Percentiles rank a stretch among this genome's conserved stretches.
Evolutionary conservation across 768 basidiomycete genomes (phyloP).

Genomic region (Clitopilus hobsonii): DNA sequence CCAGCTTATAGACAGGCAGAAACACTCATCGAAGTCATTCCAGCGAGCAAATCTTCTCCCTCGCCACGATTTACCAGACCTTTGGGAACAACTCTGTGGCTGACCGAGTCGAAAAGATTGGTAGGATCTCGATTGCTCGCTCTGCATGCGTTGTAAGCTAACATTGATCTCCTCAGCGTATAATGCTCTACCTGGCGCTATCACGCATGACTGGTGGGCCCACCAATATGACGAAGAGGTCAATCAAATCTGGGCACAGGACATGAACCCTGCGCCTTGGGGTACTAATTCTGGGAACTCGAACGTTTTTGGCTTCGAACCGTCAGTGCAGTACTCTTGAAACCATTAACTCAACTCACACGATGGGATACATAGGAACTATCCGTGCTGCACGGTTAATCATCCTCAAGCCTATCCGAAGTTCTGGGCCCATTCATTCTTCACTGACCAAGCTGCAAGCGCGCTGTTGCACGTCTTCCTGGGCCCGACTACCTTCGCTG

Average conservation of each 20-base stretch:
- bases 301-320: conserved; percentile 39
- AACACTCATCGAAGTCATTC: background rate
- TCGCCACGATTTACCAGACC: conserved; percentile 35
- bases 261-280: conserved; percentile 32
- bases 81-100: conserved; percentile 38
- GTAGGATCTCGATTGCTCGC: no score
- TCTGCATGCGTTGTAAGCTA: background rate
- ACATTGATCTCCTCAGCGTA: conserved; percentile 21
- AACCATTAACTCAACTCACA: background rate
- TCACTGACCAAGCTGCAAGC: conserved; percentile 21
- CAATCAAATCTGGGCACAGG: conserved; percentile 38
- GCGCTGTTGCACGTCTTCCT: conserved; percentile 32
- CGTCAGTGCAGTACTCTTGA: no score
- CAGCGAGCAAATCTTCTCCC: conserved; percentile 39
- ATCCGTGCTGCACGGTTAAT: conserved; percentile 40
- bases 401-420: conserved; percentile 36
- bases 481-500: conserved; percentile 31
- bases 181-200: conserved; percentile 34
- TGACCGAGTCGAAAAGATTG: conserved; percentile 34
- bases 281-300: conserved; percentile 33
- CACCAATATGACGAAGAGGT: conserved; percentile 42
- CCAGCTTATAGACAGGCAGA: background rate
- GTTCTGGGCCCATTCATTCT: conserved; percentile 38
- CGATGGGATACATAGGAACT: conserved; percentile 22
- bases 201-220: conserved; percentile 34